Evolutionary conservation across 2,329 filamentous ascomycete genomes (phyloP).

Genomic region (Thielaviopsis punctulata): DNA sequence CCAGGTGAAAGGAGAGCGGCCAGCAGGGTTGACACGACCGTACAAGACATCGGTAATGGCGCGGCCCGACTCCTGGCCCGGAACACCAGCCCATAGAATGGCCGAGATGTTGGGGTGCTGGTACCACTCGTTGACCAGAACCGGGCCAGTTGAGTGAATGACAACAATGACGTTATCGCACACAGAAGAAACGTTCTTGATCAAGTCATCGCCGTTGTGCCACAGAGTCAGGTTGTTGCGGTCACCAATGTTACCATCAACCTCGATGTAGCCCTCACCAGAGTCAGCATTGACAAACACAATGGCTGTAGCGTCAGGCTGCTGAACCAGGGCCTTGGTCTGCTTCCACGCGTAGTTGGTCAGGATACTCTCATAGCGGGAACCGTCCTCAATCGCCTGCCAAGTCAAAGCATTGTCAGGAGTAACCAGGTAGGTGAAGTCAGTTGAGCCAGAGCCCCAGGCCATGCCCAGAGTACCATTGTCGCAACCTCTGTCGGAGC

Average conservation of each 20-base stretch:
- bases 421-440: constrained; percentile 60
- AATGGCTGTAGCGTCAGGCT: constrained; percentile 52
- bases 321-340: constrained; percentile 40
- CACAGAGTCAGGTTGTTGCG: constrained; percentile 86
- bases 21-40: constrained; percentile 60
- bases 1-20: constrained; percentile 66
- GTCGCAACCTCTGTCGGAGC: constrained; percentile 46
- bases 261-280: constrained; percentile 71
- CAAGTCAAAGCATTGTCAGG: constrained; percentile 53
- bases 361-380: constrained; percentile 47
- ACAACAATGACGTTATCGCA: constrained; percentile 86
- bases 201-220: constrained; percentile 62
- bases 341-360: constrained; percentile 46
- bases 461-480: constrained; percentile 52
- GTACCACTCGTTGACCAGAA: constrained; percentile 59
- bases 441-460: constrained; percentile 61
- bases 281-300: constrained; percentile 81
- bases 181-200: constrained; percentile 59
- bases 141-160: constrained; percentile 70
- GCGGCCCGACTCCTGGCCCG: constrained; percentile 71
- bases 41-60: constrained; percentile 70
- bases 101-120: constrained; percentile 65
- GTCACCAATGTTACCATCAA: constrained; percentile 75
- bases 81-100: constrained; percentile 66
- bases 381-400: constrained; percentile 41